Conservation (phyloP, 148 eudicot genomes). For the Vaccinium myrtillus region DNA sequence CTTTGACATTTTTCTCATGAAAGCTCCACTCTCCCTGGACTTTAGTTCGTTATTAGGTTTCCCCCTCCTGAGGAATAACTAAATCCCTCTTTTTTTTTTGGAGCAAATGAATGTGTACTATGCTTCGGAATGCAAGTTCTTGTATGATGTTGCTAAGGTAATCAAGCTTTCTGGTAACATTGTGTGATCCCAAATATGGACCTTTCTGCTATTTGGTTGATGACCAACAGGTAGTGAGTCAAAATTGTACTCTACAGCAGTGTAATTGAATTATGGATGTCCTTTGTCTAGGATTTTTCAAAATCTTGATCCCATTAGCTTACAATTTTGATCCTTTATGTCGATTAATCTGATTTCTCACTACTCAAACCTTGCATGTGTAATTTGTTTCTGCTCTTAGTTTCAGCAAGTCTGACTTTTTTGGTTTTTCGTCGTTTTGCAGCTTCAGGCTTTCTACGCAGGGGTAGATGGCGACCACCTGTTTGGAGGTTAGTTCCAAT, state of each 20-base stretch:
- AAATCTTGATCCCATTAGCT: background rate
- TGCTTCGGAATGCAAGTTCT: background rate
- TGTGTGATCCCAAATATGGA: background rate
- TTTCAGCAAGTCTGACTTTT: background rate
- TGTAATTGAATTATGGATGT: too few relatives aligned
- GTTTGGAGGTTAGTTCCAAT: slow-evolving; percentile 12
- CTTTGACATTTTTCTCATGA: background rate
- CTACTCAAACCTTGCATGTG: background rate
- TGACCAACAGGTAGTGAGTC: background rate
- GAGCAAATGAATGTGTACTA: background rate
- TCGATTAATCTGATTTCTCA: background rate
- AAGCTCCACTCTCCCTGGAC: background rate
- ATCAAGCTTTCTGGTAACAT: background rate
- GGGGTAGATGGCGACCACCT: slow-evolving; percentile 1
- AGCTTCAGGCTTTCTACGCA: slow-evolving; percentile 9
- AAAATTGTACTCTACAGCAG: background rate
- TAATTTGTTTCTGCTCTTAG: background rate
- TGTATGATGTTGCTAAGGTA: background rate
- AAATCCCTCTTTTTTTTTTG: background rate
- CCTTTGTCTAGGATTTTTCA: background rate
- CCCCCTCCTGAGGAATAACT: background rate
- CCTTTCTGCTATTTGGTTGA: slow-evolving; percentile 6
- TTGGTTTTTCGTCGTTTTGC: background rate
- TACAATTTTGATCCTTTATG: background rate
- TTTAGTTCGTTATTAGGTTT: background rate